These are phyloP conservation scores for Clarireedia hainanense DNA, from an alignment of 2,329 filamentous ascomycete species.

Conservation along the genomic window DNA sequence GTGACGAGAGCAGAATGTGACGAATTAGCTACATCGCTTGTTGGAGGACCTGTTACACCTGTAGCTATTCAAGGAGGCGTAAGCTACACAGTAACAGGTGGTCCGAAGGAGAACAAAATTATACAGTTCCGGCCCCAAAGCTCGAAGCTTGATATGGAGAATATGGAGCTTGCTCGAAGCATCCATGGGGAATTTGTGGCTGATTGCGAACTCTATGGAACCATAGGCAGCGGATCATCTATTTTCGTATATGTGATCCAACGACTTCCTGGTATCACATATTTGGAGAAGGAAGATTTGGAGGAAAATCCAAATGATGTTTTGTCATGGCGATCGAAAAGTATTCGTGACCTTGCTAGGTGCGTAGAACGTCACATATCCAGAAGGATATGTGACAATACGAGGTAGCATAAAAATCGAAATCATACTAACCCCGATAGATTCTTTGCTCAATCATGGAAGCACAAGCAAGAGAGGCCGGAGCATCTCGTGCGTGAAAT, in stretches of 20 bases:
- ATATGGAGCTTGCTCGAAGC: not conserved
- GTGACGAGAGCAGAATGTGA: not conserved
- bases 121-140: not conserved
- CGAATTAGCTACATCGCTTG: not conserved
- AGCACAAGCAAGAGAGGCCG: not conserved
- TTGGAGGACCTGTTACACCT: not conserved
- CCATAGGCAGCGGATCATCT: not conserved
- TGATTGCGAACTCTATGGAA: not conserved
- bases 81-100: not conserved
- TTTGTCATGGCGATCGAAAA: not conserved
- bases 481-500: not conserved
- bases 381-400: not conserved
- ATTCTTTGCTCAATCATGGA: slow-evolving; percentile 2
- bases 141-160: not conserved
- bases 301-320: not conserved
- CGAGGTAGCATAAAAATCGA: no score
- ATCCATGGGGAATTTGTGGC: not conserved
- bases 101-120: not conserved
- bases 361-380: not conserved
- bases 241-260: not conserved
- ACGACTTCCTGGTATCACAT: not conserved
- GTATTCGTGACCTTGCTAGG: not conserved
- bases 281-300: not conserved
- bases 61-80: slow-evolving; percentile 1
- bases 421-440: not conserved